These are phyloP conservation scores for Ceratonia siliqua DNA, from an alignment of 306 rosid genomes.

Conservation along the genomic window DNA sequence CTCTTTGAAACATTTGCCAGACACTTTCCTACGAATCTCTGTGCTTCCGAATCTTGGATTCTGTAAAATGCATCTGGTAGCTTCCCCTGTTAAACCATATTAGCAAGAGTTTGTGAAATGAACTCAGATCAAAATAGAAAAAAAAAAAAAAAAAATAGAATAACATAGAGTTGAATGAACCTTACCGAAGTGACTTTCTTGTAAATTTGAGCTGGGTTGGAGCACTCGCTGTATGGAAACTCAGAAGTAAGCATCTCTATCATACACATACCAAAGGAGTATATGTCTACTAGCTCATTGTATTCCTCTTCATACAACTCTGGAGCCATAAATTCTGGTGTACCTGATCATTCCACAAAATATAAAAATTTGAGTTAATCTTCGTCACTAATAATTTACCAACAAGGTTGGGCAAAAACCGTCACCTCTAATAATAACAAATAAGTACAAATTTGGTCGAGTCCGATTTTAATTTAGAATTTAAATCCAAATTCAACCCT, in stretches of 20 bases:
- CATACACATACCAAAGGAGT: slow-evolving; percentile 93
- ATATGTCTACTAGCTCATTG: slow-evolving; percentile 77
- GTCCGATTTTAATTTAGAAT: too few species aligned
- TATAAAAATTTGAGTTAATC: neutral
- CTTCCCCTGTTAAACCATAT: slow-evolving; percentile 61
- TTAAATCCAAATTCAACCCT: too few species aligned
- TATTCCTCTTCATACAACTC: slow-evolving; percentile 89
- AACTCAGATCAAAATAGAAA: neutral
- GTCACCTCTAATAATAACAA: too few species aligned
- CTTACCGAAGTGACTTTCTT: slow-evolving; percentile 87
- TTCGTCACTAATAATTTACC: neutral
- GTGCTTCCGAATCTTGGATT: slow-evolving; percentile 70
- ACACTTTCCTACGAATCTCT: slow-evolving; percentile 71
- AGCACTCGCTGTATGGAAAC: slow-evolving; percentile 82
- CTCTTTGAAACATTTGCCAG: slow-evolving; percentile 66
- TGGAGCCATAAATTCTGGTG: slow-evolving; percentile 99
- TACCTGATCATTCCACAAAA: slow-evolving; percentile 48
- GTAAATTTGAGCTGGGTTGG: slow-evolving; percentile 96
- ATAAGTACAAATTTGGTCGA: too few species aligned
- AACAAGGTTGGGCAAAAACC: too few species aligned
- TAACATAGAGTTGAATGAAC: neutral
- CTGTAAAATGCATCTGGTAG: slow-evolving; percentile 66
- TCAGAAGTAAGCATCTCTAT: slow-evolving; percentile 86
- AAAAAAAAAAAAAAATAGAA: neutral
- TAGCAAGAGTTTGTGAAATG: neutral